These are phyloP conservation scores for Bryoerythrophyllum caledonicum DNA, from an alignment of 225 moss, liverwort and hornwort genomes.

Conservation along the genomic window DNA sequence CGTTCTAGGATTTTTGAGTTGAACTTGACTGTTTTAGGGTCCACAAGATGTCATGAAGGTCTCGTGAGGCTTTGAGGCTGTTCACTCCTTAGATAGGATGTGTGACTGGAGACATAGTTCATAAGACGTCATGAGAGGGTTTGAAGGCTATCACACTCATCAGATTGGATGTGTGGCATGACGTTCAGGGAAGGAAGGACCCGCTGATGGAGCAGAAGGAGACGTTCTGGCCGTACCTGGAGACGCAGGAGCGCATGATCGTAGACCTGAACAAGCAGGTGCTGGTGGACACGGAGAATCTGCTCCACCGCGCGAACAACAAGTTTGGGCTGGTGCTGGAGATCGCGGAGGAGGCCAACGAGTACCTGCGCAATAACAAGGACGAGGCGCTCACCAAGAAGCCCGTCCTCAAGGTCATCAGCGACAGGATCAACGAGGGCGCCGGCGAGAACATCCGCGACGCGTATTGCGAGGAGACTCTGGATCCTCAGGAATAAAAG, in stretches of 20 bases:
- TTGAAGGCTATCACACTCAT: neutral
- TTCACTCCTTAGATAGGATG: neutral
- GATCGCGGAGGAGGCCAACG: conserved; percentile 85
- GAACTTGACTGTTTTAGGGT: neutral
- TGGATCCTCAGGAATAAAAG: conserved; percentile 48
- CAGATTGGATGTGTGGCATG: conserved; percentile 20
- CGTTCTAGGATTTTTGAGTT: too few relatives aligned
- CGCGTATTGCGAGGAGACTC: conserved; percentile 60
- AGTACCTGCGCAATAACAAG: conserved; percentile 78
- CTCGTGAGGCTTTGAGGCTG: neutral
- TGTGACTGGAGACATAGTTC: neutral
- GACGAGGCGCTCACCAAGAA: conserved; percentile 73
- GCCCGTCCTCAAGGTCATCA: conserved; percentile 85
- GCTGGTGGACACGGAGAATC: conserved; percentile 68
- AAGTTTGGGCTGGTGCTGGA: conserved; percentile 84
- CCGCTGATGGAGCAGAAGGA: conserved; percentile 41
- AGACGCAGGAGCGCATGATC: conserved; percentile 50
- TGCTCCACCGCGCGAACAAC: conserved; percentile 69
- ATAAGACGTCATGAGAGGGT: neutral
- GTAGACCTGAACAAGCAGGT: conserved; percentile 61
- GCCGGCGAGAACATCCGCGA: conserved; percentile 69
- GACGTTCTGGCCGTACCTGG: conserved; percentile 50
- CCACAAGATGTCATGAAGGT: neutral
- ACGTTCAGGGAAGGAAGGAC: conserved; percentile 55
- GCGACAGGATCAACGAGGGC: conserved; percentile 83